phyloP scores from a whole-genome alignment of 1,139 yeast genomes.

The Arxiozyma slooffiae region DNA sequence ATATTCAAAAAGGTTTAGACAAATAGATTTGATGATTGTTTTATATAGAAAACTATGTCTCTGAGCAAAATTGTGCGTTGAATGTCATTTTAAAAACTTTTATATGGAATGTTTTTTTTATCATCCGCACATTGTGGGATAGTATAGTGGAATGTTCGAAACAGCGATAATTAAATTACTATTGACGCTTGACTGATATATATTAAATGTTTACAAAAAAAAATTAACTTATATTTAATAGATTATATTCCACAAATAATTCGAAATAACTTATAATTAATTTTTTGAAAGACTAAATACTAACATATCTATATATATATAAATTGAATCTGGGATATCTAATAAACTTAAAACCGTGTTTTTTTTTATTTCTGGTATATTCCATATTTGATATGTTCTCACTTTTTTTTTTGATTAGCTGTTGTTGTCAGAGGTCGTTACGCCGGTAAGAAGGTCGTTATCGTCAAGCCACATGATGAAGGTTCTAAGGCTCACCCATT shows the following conservation, averaged over 20 bases:
- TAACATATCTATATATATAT: not conserved
- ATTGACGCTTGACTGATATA: not conserved
- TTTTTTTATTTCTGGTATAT: too few species aligned
- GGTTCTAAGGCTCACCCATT: slow-evolving; percentile 98
- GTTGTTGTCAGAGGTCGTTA: slow-evolving; percentile 99
- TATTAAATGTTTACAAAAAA: too few species aligned
- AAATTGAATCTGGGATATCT: not conserved
- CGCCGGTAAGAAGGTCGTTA: slow-evolving; percentile 99
- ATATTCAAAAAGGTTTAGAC: too few species aligned
- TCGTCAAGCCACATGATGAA: slow-evolving; percentile 97
- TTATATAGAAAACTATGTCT: too few species aligned
- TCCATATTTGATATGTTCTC: slow-evolving; percentile 10
- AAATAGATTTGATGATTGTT: too few species aligned
- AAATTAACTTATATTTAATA: too few species aligned
- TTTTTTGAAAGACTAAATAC: not conserved
- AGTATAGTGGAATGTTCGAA: not conserved
- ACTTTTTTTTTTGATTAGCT: slow-evolving; percentile 42
- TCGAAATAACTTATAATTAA: not conserved
- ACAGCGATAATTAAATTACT: too few species aligned
- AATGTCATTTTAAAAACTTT: too few species aligned
- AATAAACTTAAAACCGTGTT: not conserved
- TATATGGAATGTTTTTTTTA: too few species aligned
- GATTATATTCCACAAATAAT: not conserved
- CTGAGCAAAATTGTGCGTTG: too few species aligned
- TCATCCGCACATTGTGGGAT: too few species aligned